A percentile compares a stretch with the other conserved stretches of the same genome.
Evolutionary conservation across 441 rosid species (phyloP).

Genomic region (Erodium chrysanthum): DNA sequence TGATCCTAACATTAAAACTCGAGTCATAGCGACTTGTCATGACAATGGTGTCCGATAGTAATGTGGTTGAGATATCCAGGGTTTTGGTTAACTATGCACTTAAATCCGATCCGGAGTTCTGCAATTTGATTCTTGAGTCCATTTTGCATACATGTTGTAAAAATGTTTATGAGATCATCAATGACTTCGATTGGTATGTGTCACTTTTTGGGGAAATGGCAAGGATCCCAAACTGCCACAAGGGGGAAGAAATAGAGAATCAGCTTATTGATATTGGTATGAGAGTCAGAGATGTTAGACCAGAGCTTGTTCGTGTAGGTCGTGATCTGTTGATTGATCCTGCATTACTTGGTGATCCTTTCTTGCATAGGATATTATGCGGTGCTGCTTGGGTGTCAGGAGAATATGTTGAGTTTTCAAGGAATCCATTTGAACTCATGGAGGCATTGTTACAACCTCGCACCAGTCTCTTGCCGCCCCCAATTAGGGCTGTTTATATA

Average conservation of each 20-base stretch:
- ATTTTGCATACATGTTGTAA: constrained; percentile 52
- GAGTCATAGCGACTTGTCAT: constrained; percentile 69
- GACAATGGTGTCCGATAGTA: constrained; percentile 73
- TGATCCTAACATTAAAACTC: constrained; percentile 67
- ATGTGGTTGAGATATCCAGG: constrained; percentile 54
- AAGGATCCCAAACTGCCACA: constrained; percentile 69
- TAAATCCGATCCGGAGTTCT: constrained; percentile 76
- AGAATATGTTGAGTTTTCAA: constrained; percentile 39
- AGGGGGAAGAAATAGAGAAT: constrained; percentile 72
- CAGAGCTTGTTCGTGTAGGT: constrained; percentile 55
- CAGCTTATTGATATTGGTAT: constrained; percentile 54
- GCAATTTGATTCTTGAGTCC: constrained; percentile 72
- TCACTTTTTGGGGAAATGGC: constrained; percentile 83
- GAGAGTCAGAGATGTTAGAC: constrained; percentile 85
- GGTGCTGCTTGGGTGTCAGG: constrained; percentile 89
- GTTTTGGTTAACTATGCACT: constrained; percentile 70
- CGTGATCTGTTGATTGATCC: constrained; percentile 79
- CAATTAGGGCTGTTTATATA: constrained; percentile 54
- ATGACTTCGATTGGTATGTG: constrained; percentile 84
- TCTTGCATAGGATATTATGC: constrained; percentile 55
- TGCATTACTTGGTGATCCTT: constrained; percentile 72
- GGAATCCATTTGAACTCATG: constrained; percentile 53
- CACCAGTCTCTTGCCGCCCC: constrained; percentile 54
- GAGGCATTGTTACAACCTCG: constrained; percentile 89
- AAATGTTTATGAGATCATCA: constrained; percentile 58